Conservation (phyloP, 108 stramenopile genomes). For the Mediolabrus comicus region DNA sequence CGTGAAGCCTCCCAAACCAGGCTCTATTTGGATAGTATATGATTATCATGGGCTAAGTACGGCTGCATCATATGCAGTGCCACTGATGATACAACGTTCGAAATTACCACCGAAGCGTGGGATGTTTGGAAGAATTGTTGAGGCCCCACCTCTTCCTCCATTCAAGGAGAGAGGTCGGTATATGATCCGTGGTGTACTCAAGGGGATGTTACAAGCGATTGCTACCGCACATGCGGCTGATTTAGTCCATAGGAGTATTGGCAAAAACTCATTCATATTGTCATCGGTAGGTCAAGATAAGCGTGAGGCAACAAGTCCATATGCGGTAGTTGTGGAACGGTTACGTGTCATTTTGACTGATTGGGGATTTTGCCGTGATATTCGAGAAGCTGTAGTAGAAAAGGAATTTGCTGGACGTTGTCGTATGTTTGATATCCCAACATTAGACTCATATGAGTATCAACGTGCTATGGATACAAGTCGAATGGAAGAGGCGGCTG, state of each 20-base stretch:
- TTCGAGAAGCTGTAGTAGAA: conserved; percentile 59
- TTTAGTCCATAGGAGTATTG: conserved; percentile 79
- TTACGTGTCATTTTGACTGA: conserved; percentile 64
- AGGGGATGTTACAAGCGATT: conserved; percentile 57
- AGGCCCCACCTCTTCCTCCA: conserved; percentile 60
- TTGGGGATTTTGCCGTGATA: conserved; percentile 68
- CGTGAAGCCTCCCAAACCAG: conserved; percentile 65
- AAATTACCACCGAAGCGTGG: conserved; percentile 62
- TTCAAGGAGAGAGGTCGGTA: conserved; percentile 66
- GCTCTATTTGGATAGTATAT: conserved; percentile 72
- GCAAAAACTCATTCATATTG: conserved; percentile 60
- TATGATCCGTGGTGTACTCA: conserved; percentile 66
- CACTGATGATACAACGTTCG: conserved; percentile 40
- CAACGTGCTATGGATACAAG: background rate
- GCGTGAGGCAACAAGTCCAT: conserved; percentile 60
- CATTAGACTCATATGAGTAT: conserved; percentile 18
- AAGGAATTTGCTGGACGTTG: conserved; percentile 63
- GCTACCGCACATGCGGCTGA: conserved; percentile 69
- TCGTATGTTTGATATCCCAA: conserved; percentile 61
- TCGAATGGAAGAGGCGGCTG: conserved; percentile 14
- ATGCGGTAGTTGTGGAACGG: conserved; percentile 35
- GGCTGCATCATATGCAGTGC: conserved; percentile 47
- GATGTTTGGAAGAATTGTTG: conserved; percentile 57
- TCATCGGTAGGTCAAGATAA: conserved; percentile 65
- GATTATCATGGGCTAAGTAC: conserved; percentile 78